Percentiles rank a stretch among this genome's conserved stretches.
Conservation (phyloP, 805 yeast genomes). For the Blastobotrys chiropterorum region DNA sequence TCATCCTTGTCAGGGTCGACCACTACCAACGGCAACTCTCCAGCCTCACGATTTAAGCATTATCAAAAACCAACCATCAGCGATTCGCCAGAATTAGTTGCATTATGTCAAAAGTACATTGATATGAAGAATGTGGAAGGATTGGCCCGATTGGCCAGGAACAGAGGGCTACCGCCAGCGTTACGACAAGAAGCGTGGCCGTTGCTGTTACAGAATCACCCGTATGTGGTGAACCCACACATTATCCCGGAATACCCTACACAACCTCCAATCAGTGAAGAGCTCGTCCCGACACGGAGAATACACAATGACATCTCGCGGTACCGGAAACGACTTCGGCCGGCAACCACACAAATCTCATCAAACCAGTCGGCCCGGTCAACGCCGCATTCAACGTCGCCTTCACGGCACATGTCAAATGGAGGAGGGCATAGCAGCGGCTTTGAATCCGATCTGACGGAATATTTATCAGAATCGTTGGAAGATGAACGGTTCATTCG, state of each 20-base stretch:
- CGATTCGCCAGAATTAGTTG: constrained; percentile 44
- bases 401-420: too few species aligned
- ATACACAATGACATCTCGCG: constrained; percentile 29
- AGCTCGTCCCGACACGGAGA: constrained; percentile 24
- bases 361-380: constrained; percentile 7
- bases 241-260: constrained; percentile 49
- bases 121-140: constrained; percentile 61
- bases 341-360: constrained; percentile 5
- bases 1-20: constrained; percentile 21
- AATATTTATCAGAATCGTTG: constrained; percentile 12
- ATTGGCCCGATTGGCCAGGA: constrained; percentile 73
- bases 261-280: constrained; percentile 10
- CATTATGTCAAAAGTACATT: constrained; percentile 51
- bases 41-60: constrained; percentile 25
- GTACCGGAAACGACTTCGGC: constrained; percentile 19
- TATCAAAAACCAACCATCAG: constrained; percentile 39
- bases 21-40: background rate
- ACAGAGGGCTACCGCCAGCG: constrained; percentile 78
- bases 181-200: constrained; percentile 83
- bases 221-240: constrained; percentile 73
- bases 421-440: too few species aligned
- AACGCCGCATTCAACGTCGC: constrained; percentile 7
- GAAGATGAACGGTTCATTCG: constrained; percentile 18
- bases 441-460: background rate
- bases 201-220: constrained; percentile 69